phyloP scores from a whole-genome alignment of 2,329 filamentous ascomycete species.

The Colletotrichum sp. region DNA sequence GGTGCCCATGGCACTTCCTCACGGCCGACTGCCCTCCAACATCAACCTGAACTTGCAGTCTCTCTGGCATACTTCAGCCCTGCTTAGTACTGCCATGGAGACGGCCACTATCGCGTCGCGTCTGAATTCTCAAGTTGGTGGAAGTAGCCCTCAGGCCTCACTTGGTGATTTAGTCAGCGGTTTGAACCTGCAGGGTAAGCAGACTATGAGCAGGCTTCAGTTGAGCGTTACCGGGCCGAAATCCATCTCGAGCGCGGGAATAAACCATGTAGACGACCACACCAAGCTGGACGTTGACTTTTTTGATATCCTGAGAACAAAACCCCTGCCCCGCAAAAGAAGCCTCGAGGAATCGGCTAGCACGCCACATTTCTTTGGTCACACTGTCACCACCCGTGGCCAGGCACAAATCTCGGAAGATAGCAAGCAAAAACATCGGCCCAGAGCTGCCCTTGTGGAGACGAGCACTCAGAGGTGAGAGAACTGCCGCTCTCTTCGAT shows the following conservation, averaged over 20 bases:
- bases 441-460: slow-evolving; percentile 1
- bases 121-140: slow-evolving; percentile 52
- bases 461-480: slow-evolving; percentile 6
- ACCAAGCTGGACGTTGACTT: slow-evolving; percentile 35
- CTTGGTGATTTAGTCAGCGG: slow-evolving; percentile 69
- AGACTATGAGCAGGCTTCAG: slow-evolving; percentile 77
- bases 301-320: slow-evolving; percentile 26
- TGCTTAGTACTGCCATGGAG: slow-evolving; percentile 80
- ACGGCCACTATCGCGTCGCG: slow-evolving; percentile 79
- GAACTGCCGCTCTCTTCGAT: neutral
- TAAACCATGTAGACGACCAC: slow-evolving; percentile 31
- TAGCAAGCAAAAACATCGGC: slow-evolving; percentile 2
- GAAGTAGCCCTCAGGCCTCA: slow-evolving; percentile 43
- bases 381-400: slow-evolving; percentile 39
- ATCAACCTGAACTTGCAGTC: slow-evolving; percentile 67
- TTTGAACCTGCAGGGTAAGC: slow-evolving; percentile 78
- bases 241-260: slow-evolving; percentile 21
- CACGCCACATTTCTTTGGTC: slow-evolving; percentile 45
- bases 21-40: slow-evolving; percentile 59
- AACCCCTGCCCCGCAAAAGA: slow-evolving; percentile 13
- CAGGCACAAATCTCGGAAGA: neutral
- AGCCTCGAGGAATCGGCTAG: neutral
- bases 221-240: slow-evolving; percentile 61
- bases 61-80: slow-evolving; percentile 79
- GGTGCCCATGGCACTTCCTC: slow-evolving; percentile 73